Conservation (phyloP, 495 filamentous ascomycete genomes). For the Talaromyces thailandensis region DNA sequence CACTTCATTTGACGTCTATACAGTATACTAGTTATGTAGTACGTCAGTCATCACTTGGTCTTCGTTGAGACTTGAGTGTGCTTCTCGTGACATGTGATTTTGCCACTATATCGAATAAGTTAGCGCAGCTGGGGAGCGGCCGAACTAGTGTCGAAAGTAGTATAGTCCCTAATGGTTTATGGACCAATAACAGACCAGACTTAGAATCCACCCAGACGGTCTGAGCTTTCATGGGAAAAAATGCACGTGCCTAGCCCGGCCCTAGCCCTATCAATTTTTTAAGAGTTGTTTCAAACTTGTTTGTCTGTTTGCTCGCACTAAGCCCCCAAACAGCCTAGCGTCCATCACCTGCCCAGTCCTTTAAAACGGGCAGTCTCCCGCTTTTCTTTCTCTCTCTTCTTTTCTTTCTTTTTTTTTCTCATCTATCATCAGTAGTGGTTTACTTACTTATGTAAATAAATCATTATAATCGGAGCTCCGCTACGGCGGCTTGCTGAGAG, state of each 20-base stretch:
- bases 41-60: background rate
- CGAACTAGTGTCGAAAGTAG: background rate
- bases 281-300: background rate
- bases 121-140: background rate
- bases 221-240: background rate
- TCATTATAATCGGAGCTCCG: conserved; percentile 31
- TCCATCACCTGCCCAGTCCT: background rate
- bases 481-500: conserved; percentile 39
- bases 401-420: conserved; percentile 25
- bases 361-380: background rate
- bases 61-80: background rate
- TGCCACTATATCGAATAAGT: background rate
- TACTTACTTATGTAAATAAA: conserved; percentile 36
- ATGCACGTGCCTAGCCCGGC: background rate
- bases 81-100: background rate
- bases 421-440: conserved; percentile 45
- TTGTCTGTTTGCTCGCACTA: background rate
- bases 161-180: background rate
- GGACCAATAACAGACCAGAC: background rate
- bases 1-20: background rate
- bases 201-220: background rate
- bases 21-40: too few species aligned
- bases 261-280: background rate
- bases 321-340: background rate
- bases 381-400: conserved; percentile 6